phyloP scores from a whole-genome alignment of 495 filamentous ascomycete genomes.

The Pseudevernia furfuracea region DNA sequence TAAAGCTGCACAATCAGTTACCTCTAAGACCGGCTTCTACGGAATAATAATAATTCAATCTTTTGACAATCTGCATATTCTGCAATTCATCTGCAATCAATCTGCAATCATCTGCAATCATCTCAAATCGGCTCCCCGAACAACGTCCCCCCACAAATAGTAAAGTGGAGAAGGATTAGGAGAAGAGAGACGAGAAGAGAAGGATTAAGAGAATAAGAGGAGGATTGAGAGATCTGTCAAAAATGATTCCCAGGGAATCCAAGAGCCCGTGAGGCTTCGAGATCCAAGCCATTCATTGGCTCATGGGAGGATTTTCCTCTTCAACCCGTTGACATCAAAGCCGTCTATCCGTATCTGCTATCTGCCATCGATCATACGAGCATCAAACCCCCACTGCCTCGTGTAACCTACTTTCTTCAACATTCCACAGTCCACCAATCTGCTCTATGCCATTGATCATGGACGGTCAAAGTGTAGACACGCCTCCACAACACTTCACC shows the following conservation, averaged over 20 bases:
- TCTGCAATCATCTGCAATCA: too few species aligned
- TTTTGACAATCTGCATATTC: too few species aligned
- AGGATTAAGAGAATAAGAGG: not conserved
- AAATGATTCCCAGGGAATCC: too few species aligned
- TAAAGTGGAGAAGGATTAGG: not conserved
- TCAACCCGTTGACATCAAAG: not conserved
- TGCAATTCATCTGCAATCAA: too few species aligned
- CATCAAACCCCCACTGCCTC: not conserved
- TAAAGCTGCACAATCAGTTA: not conserved
- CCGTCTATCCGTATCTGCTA: not conserved
- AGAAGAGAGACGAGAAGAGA: not conserved
- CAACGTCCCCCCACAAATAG: too few species aligned
- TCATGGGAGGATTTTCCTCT: not conserved
- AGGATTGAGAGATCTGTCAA: not conserved
- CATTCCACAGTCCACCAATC: not conserved
- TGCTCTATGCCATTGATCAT: not conserved
- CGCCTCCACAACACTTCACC: not conserved
- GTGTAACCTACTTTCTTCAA: not conserved
- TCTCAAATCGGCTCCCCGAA: not conserved
- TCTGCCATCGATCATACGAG: not conserved
- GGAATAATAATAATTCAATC: too few species aligned
- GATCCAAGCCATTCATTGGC: not conserved
- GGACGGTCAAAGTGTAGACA: not conserved
- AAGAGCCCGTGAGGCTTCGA: not conserved
- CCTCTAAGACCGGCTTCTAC: not conserved